phyloP scores from a whole-genome alignment of 306 rosid genomes.

The Dalbergia cultrata region DNA sequence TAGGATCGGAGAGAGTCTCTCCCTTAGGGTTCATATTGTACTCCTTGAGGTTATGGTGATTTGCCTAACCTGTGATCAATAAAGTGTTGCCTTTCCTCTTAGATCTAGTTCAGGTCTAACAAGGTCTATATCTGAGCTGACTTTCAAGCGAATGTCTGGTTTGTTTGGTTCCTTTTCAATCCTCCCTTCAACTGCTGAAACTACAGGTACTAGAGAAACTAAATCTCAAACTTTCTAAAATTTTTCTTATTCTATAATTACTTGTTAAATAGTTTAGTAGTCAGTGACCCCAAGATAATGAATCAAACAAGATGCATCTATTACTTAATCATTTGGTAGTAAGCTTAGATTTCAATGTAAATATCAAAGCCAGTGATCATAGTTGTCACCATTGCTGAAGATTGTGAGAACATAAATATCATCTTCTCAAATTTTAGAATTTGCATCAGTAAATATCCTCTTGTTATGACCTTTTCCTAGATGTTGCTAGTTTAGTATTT shows the following conservation, averaged over 20 bases:
- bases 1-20: too few relatives aligned
- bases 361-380: not conserved
- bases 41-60: too few relatives aligned
- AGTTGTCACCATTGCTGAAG: conserved; percentile 13
- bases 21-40: too few relatives aligned
- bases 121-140: conserved; percentile 81
- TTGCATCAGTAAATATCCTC: conserved; percentile 21
- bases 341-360: not conserved
- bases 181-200: conserved; percentile 66
- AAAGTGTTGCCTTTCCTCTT: too few relatives aligned
- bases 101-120: too few relatives aligned
- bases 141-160: conserved; percentile 73
- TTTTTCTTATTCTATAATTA: conserved; percentile 5
- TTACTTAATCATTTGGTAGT: conserved; percentile 14
- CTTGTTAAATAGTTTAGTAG: not conserved
- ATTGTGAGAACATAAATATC: not conserved
- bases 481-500: conserved; percentile 2
- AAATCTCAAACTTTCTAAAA: conserved; percentile 22
- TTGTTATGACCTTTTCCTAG: conserved; percentile 3
- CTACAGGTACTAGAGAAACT: conserved; percentile 62
- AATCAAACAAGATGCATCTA: conserved; percentile 4
- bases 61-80: too few relatives aligned
- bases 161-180: conserved; percentile 73
- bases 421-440: not conserved
- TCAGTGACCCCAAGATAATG: conserved; percentile 5